These are phyloP conservation scores for Plasmodium vinckei DNA, from an alignment of 169 alveolate species.

Conservation along the genomic window DNA sequence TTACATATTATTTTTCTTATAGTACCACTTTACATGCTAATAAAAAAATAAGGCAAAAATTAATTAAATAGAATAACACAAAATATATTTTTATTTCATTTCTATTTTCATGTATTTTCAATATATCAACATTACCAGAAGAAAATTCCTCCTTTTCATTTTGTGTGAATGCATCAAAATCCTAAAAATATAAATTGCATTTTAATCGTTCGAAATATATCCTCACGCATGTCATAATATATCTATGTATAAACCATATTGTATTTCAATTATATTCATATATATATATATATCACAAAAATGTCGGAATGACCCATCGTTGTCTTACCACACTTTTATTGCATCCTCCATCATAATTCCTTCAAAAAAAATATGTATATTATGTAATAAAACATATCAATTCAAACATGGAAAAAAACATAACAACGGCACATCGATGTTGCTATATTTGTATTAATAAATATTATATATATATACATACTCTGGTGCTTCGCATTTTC, in stretches of 20 bases:
- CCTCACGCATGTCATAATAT: background rate
- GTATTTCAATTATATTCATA: too few species aligned
- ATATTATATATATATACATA: background rate
- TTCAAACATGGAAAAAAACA: too few species aligned
- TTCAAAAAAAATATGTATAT: slow-evolving; percentile 9
- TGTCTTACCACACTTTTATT: slow-evolving; percentile 42
- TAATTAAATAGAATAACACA: slow-evolving; percentile 5
- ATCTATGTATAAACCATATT: background rate
- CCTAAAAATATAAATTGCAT: slow-evolving; percentile 18
- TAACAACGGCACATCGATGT: too few species aligned
- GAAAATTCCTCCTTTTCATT: slow-evolving; percentile 73
- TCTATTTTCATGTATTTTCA: background rate
- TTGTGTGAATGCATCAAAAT: slow-evolving; percentile 56
- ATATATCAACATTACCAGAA: slow-evolving; percentile 23
- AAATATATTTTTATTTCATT: background rate
- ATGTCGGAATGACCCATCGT: background rate
- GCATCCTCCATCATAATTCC: slow-evolving; percentile 66
- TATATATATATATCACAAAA: too few species aligned
- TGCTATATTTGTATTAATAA: too few species aligned
- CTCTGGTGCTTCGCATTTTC: slow-evolving; percentile 75
- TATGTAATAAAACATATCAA: too few species aligned
- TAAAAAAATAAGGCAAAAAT: slow-evolving; percentile 9
- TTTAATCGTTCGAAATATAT: background rate
- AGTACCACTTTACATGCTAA: slow-evolving; percentile 69
- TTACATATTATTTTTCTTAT: background rate